These are phyloP conservation scores for Sphagnum contortum DNA, from an alignment of 225 moss, liverwort and hornwort species.

Conservation along the genomic window DNA sequence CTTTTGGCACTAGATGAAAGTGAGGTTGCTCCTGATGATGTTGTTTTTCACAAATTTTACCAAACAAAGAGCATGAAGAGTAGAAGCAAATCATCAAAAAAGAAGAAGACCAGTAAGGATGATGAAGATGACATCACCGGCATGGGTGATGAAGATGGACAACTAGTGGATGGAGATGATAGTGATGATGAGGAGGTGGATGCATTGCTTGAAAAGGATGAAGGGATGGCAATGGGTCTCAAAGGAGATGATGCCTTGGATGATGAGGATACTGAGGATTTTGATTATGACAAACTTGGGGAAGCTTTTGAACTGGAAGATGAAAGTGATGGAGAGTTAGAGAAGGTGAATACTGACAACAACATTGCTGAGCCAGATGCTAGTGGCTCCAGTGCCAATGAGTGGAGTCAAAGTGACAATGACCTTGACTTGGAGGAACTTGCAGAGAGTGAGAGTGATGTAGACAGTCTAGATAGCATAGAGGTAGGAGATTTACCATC, in stretches of 20 bases:
- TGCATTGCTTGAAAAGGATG: conserved; percentile 36
- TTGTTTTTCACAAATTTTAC: conserved; percentile 95
- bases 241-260: conserved; percentile 21
- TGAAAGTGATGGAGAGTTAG: conserved; percentile 21
- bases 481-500: conserved; percentile 46
- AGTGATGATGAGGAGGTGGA: conserved; percentile 74
- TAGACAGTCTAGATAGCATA: conserved; percentile 37
- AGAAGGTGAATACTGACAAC: not conserved
- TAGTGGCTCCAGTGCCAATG: conserved; percentile 14
- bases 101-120: conserved; percentile 47
- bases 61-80: conserved; percentile 45
- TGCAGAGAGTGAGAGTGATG: conserved; percentile 47
- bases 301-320: conserved; percentile 35
- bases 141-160: conserved; percentile 46
- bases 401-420: conserved; percentile 21
- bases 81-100: conserved; percentile 49
- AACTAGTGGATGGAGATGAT: conserved; percentile 31
- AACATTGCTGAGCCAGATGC: conserved; percentile 9
- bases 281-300: conserved; percentile 39
- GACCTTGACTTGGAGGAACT: conserved; percentile 36
- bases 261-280: conserved; percentile 38
- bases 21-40: conserved; percentile 89
- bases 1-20: conserved; percentile 71
- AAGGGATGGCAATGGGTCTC: conserved; percentile 41
- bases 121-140: conserved; percentile 65